Evolutionary conservation across 495 filamentous ascomycete species (phyloP), one percentile per base, ranked within the genome.

Genomic region (Peziza echinospora): DNA sequence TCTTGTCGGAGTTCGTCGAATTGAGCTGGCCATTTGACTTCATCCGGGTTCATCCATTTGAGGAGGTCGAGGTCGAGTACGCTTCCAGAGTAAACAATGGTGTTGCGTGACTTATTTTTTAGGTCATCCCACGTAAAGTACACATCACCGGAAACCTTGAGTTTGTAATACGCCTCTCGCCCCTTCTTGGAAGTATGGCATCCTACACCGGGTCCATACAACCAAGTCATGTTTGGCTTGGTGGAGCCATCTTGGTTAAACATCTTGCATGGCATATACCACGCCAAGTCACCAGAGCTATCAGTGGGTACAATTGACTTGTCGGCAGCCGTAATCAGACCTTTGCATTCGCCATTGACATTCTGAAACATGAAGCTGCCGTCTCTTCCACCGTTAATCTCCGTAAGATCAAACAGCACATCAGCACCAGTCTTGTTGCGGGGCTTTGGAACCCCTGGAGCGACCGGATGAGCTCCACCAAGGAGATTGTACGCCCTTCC

Each of bases 291-390:
- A 2, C 77, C 74, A 45, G 70, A 66, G 2, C 57, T 63, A 54
- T 93, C 76, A 0, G 77, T 81, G 1, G 85, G 85, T 9, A 99
- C 75, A 54, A 80, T 77, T 2, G 87, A 87, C 19, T 64, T 69
- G 2, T 69, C 63, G 2, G 76, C 71, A 0, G 68, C 63, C 2
- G 71, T 92, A 56, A 99, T 92, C 5, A 96, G 61, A 2, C 72
- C 83, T 63, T 96, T 99, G 71, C 91, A 99, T 45, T 80, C 82
- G 16, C 89, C 91, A 54, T 99, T 99, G 59, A 99, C 91, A 54
- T 94, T 89, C 60, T 99, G 91, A 64, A 99, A 99, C 55, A 96
- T 65, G 62, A 99, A 99, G 57, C 85, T 94, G 41, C 81, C 85
- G 61, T 99, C 91, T 56, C 80, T 68, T 0, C 86, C 91, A 40